Evolutionary conservation across 1,139 yeast genomes (phyloP), one percentile per base, ranked within the genome.

Genomic region (Lodderomyces margitis): DNA sequence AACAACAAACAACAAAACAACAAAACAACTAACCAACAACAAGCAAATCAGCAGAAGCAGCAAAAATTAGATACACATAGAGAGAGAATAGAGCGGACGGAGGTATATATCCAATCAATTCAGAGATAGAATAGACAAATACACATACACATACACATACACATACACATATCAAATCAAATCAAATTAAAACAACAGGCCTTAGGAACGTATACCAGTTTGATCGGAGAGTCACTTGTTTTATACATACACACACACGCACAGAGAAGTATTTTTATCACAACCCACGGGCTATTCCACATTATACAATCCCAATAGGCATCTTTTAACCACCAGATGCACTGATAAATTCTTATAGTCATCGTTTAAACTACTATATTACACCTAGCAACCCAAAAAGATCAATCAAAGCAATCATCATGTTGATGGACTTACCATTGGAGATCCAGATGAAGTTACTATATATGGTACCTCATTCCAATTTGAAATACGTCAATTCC

Each of bases 401-500:
- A 21, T 21, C 8, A 15, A 30, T 5, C 5, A n/a, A 28, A 6
- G 8, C 11, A 28, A n/a, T 15, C 8, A 19, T 19, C 35, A 62
- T 62, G 68, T 46, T 64, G 32, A 51, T 51, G 28, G 42, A 52
- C 15, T 64, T 80, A 31, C 86, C 86, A 2, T 48, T 68, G 11
- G 87, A 81, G 53, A 67, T 81, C 16, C 72, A 75, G 40, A 63
- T 70, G 21, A 53, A 61, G 43, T 54, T 80, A 20, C 56, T 79
- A 19, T 49, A 51, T 24, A 58, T 62, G 24, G 67, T 61, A n/a
- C 82, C 83, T 1, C 45, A 50, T 46, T 68, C 64, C 49, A 68
- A 68, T 5, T 65, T 75, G 42, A 68, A 66, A 44, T 57, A 62
- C 24, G 64, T 66, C 44, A 75, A 70, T 51, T 56, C 69, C 11